These are phyloP conservation scores for Xylaria sp. DNA, from an alignment of 2,329 filamentous ascomycete species.

Conservation along the genomic window DNA sequence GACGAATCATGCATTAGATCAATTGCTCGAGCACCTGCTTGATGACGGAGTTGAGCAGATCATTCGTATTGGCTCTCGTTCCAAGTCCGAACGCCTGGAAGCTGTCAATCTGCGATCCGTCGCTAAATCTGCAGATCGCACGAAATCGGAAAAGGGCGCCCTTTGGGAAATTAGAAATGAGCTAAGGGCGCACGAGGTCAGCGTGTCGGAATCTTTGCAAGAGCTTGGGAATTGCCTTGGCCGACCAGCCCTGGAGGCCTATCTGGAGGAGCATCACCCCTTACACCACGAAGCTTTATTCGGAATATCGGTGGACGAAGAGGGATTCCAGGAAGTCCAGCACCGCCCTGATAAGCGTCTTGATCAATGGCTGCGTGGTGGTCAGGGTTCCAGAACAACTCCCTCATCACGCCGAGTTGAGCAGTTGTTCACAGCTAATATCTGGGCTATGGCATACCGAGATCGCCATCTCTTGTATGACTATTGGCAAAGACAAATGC, in stretches of 20 bases:
- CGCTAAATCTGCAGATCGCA: conserved; percentile 48
- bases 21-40: conserved; percentile 69
- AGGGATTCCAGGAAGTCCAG: conserved; percentile 44
- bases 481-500: conserved; percentile 48
- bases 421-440: conserved; percentile 29
- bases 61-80: conserved; percentile 70
- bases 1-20: conserved; percentile 63
- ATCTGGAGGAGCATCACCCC: conserved; percentile 40
- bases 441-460: conserved; percentile 39
- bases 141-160: conserved; percentile 53
- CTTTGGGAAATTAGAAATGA: conserved; percentile 45
- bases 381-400: conserved; percentile 8
- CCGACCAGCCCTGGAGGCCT: conserved; percentile 35
- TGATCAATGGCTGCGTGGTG: conserved; percentile 39
- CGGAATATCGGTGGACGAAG: conserved; percentile 40
- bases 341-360: conserved; percentile 34
- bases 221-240: conserved; percentile 36
- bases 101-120: conserved; percentile 61
- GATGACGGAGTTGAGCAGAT: conserved; percentile 60
- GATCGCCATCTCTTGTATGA: conserved; percentile 47
- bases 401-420: conserved; percentile 18
- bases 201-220: conserved; percentile 15
- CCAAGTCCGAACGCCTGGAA: conserved; percentile 64
- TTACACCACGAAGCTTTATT: conserved; percentile 47
- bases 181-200: conserved; percentile 26